Conservation (phyloP, 2,329 filamentous ascomycete genomes). For the Apiospora arundinis region DNA sequence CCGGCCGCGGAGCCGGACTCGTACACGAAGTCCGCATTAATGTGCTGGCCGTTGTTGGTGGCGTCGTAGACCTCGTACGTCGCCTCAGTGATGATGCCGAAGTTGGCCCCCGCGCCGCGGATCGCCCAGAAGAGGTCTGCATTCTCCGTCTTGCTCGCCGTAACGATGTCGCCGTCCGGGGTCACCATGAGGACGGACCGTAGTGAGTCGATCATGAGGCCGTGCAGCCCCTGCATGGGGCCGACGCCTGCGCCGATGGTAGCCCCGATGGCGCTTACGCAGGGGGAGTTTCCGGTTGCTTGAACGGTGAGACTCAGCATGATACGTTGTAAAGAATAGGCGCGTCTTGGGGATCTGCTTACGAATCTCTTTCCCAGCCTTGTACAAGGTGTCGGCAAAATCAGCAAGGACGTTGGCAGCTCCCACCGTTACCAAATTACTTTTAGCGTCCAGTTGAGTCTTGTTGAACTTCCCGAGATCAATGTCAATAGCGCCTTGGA, state of each 20-base stretch:
- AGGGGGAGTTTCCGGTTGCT: neutral
- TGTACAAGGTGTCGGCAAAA: neutral
- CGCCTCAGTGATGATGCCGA: slow-evolving; percentile 18
- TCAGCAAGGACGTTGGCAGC: neutral
- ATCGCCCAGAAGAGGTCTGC: slow-evolving; percentile 34
- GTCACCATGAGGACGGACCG: slow-evolving; percentile 27
- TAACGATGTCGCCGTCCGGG: slow-evolving; percentile 25
- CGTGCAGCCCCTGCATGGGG: slow-evolving; percentile 26
- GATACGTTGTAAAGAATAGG: neutral
- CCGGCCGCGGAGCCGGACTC: no score
- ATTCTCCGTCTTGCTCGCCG: slow-evolving; percentile 25
- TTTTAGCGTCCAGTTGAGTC: neutral
- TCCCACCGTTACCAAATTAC: neutral
- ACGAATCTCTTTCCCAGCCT: neutral
- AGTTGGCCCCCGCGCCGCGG: slow-evolving; percentile 33
- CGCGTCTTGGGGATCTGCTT: neutral
- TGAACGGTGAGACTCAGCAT: neutral
- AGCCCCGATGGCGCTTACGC: slow-evolving; percentile 27
- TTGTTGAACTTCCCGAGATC: neutral
- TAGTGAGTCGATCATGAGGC: slow-evolving; percentile 30
- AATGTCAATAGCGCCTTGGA: neutral
- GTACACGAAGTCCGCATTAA: slow-evolving; percentile 22
- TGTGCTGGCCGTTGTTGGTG: slow-evolving; percentile 23
- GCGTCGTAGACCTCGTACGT: slow-evolving; percentile 12
- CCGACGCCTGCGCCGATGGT: slow-evolving; percentile 31